Evolutionary conservation across 192 early-diverging fungal species (phyloP).

Genomic region (Umbelopsis ramanniana): DNA sequence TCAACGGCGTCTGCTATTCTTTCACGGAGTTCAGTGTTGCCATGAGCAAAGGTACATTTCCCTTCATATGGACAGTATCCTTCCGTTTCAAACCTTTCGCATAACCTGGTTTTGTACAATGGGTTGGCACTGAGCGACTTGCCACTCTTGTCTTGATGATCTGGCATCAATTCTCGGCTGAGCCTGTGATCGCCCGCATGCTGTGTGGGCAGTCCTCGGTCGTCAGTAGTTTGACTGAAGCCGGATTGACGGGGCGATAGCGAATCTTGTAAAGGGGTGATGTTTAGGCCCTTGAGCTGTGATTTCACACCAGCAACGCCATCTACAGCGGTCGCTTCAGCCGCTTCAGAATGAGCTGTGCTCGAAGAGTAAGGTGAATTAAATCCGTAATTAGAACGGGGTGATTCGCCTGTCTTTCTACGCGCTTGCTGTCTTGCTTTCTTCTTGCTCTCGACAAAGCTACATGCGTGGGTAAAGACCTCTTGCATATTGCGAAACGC

Average conservation of each 20-base stretch:
- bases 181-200: conserved; percentile 23
- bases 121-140: conserved; percentile 64
- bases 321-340: conserved; percentile 17
- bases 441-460: conserved; percentile 63
- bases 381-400: not conserved
- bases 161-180: conserved; percentile 26
- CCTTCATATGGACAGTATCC: conserved; percentile 71
- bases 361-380: not conserved
- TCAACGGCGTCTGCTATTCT: conserved; percentile 41
- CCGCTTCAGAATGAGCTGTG: not conserved
- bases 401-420: not conserved
- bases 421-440: conserved; percentile 21
- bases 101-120: conserved; percentile 87
- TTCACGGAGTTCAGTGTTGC: conserved; percentile 65
- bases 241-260: conserved; percentile 52
- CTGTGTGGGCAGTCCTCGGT: not conserved
- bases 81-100: conserved; percentile 83
- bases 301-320: conserved; percentile 32
- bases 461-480: conserved; percentile 69
- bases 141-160: conserved; percentile 32
- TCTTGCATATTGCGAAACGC: conserved; percentile 85
- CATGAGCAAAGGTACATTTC: conserved; percentile 80
- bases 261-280: conserved; percentile 51
- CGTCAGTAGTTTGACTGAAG: conserved; percentile 25
- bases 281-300: conserved; percentile 52